Evolutionary conservation across 768 basidiomycete species (phyloP).

Genomic region (Cyclocybe aegerita): DNA sequence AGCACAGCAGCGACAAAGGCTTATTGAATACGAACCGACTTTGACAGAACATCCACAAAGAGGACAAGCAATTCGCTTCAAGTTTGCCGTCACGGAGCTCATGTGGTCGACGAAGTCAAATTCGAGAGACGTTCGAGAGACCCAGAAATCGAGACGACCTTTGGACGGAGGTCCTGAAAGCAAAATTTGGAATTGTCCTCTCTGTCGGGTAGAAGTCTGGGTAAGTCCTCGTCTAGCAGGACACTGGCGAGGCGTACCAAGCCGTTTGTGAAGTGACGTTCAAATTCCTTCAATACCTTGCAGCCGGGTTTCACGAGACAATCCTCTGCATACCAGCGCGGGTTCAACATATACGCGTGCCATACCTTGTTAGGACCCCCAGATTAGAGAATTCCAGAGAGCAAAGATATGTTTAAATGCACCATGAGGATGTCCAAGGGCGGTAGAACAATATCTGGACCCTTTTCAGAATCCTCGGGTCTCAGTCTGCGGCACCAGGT

Average conservation of each 20-base stretch:
- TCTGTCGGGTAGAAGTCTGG: not conserved
- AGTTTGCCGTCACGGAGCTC: not conserved
- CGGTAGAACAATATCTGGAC: slow-evolving; percentile 22
- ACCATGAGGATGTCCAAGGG: slow-evolving; percentile 40
- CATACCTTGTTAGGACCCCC: slow-evolving; percentile 23
- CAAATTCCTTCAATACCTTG: slow-evolving; percentile 19
- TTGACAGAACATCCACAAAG: slow-evolving; percentile 12
- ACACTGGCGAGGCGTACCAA: slow-evolving; percentile 13
- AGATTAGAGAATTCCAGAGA: not conserved
- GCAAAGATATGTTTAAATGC: not conserved
- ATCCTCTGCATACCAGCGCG: slow-evolving; percentile 34
- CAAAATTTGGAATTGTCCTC: slow-evolving; percentile 8
- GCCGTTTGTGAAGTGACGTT: slow-evolving; percentile 13
- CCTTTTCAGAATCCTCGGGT: slow-evolving; percentile 6
- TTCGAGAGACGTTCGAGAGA: slow-evolving; percentile 8
- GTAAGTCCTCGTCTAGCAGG: not conserved
- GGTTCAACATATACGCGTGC: slow-evolving; percentile 37
- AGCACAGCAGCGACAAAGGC: too few relatives aligned
- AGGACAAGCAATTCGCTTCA: slow-evolving; percentile 22
- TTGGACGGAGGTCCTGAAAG: slow-evolving; percentile 10
- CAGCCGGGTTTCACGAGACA: slow-evolving; percentile 19
- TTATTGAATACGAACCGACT: not conserved
- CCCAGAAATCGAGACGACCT: slow-evolving; percentile 16
- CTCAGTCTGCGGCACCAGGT: slow-evolving; percentile 19
- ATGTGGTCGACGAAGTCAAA: slow-evolving; percentile 13